These are phyloP conservation scores for Fusarium sp. DNA, from an alignment of 2,329 filamentous ascomycete genomes.

Conservation along the genomic window DNA sequence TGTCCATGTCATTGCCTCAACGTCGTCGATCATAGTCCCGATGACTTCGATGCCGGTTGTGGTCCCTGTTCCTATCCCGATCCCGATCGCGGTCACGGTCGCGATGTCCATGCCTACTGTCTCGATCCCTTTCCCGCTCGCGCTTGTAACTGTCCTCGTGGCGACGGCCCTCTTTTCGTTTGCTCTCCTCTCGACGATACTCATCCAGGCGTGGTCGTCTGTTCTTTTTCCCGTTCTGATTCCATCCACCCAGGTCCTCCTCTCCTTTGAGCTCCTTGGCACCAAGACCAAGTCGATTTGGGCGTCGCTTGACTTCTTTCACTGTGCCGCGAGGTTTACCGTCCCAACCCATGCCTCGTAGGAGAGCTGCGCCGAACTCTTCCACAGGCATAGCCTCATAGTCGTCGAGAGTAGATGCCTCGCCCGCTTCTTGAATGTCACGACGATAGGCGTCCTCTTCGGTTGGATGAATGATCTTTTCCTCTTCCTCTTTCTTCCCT, in stretches of 20 bases:
- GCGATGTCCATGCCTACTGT: conserved; percentile 52
- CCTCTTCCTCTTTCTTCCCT: conserved; percentile 61
- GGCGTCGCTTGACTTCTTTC: conserved; percentile 77
- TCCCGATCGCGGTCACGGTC: conserved; percentile 45
- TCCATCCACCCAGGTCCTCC: conserved; percentile 84
- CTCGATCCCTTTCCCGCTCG: conserved; percentile 56
- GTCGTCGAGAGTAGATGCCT: conserved; percentile 81
- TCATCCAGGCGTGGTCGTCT: conserved; percentile 62
- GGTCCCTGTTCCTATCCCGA: conserved; percentile 37
- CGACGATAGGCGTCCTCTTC: conserved; percentile 76
- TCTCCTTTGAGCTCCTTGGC: conserved; percentile 81
- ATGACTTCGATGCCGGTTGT: conserved; percentile 42
- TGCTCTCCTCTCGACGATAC: conserved; percentile 60
- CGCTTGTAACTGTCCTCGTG: conserved; percentile 62
- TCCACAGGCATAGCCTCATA: conserved; percentile 93
- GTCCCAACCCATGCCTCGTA: conserved; percentile 97
- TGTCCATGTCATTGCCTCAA: conserved; percentile 18
- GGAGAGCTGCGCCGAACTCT: conserved; percentile 90
- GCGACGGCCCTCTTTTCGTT: conserved; percentile 58
- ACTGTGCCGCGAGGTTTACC: conserved; percentile 66
- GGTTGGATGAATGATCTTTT: conserved; percentile 67
- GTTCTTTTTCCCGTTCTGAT: conserved; percentile 71
- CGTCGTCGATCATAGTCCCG: conserved; percentile 43
- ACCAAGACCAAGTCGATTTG: conserved; percentile 87
- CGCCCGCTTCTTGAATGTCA: conserved; percentile 79